These are phyloP conservation scores for Capronia epimyces DNA, from an alignment of 2,329 filamentous ascomycete species.

Conservation along the genomic window DNA sequence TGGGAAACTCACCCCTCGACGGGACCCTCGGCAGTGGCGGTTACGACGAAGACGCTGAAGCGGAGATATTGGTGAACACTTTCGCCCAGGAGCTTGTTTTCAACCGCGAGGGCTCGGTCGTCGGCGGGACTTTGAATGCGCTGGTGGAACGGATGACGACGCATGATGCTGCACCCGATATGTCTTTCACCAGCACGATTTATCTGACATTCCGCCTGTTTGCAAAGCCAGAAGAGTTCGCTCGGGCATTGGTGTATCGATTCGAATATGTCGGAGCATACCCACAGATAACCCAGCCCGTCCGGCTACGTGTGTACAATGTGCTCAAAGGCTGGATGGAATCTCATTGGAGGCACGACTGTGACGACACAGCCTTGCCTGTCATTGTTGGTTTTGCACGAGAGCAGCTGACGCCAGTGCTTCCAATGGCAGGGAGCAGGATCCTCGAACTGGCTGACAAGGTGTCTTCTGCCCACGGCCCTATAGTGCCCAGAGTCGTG, in stretches of 20 bases:
- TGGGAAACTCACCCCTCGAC: constrained; percentile 64
- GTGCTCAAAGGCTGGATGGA: constrained; percentile 97
- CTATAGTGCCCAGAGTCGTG: constrained; percentile 73
- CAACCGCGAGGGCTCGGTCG: constrained; percentile 93
- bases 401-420: constrained; percentile 58
- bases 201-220: constrained; percentile 95
- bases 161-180: constrained; percentile 86
- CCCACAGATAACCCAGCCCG: constrained; percentile 67
- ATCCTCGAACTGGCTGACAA: constrained; percentile 73
- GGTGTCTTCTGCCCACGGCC: constrained; percentile 65
- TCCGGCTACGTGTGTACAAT: constrained; percentile 88
- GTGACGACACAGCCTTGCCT: constrained; percentile 68
- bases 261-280: constrained; percentile 87
- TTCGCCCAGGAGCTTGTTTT: constrained; percentile 86
- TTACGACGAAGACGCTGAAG: constrained; percentile 67
- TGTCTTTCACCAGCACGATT: constrained; percentile 87
- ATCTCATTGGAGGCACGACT: constrained; percentile 83
- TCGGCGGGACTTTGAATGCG: constrained; percentile 81
- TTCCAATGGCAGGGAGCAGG: constrained; percentile 75
- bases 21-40: constrained; percentile 60
- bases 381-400: constrained; percentile 77
- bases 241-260: constrained; percentile 76
- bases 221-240: constrained; percentile 71
- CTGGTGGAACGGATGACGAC: constrained; percentile 91
- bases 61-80: constrained; percentile 88